Evolutionary conservation across 164 flowering plant species (phyloP), one percentile per base, ranked within the genome.

Genomic region (Akebia trifoliata): DNA sequence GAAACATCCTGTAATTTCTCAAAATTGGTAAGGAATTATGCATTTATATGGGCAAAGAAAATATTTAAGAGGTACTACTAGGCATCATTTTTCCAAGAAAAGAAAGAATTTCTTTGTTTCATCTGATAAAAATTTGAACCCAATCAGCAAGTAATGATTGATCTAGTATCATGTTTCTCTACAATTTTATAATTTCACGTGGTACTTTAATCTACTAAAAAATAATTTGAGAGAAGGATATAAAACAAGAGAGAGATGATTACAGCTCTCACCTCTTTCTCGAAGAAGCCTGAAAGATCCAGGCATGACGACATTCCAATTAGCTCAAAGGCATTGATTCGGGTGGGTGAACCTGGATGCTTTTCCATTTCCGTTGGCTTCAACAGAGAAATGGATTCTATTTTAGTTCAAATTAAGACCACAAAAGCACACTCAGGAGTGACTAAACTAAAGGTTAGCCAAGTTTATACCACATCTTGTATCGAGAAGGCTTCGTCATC

Each of bases 271-370:
- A 89, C 98, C 90, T 93, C 99, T 74, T 87, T 74, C 72, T 93
- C 98, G 53, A 93, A 93, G 72, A 89, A 89, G 22, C 98, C 98
- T 25, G 98, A 93, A 49, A 93, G 88, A 71, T 93, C 98, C 2
- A 93, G 81, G 71, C 65, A 76, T 0, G 95, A 87, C 30, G 97
- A 90, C 99, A 93, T 93, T 67, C 99, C 94, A 60, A 93, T 93
- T 15, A 93, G 79, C 76, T 93, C 83, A 76, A 93, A 93, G 42
- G 99, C 99, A 69, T 93, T 93, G 57, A 87, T 85, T 32, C 72
- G 76, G 21, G 74, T 60, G 11, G 86, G 84, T 9, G 80, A 76
- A 14, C 57, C 72, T 12, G 77, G 78, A 48, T 72, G 70, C 50
- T 45, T 74, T 36, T 76, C 81, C 9, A 40, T 69, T 12, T 83